phyloP scores from a whole-genome alignment of 805 yeast genomes.

The Brettanomyces sp. region DNA sequence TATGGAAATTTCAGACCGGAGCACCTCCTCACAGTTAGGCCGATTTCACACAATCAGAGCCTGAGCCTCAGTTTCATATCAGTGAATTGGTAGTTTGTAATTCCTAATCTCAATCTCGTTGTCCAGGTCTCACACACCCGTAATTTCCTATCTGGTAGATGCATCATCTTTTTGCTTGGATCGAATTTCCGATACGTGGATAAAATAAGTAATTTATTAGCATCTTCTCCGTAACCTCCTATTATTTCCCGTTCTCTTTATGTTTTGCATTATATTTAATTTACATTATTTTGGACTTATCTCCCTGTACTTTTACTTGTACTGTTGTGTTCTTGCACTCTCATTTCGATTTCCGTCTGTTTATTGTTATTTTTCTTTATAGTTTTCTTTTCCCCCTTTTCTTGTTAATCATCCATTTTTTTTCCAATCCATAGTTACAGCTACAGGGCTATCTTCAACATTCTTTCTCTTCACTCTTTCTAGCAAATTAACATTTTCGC shows the following conservation, averaged over 20 bases:
- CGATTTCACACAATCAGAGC: background rate
- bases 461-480: background rate
- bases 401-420: background rate
- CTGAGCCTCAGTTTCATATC: too few relatives aligned
- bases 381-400: background rate
- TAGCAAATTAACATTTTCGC: background rate
- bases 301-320: too few relatives aligned
- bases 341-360: background rate
- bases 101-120: too few relatives aligned
- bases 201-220: too few relatives aligned
- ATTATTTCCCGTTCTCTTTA: background rate
- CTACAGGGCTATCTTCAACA: too few relatives aligned
- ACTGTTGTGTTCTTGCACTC: too few relatives aligned
- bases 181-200: too few relatives aligned
- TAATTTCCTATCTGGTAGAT: background rate
- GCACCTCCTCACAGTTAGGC: too few relatives aligned
- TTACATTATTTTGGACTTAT: too few relatives aligned
- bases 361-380: background rate
- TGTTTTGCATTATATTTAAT: background rate
- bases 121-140: background rate
- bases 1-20: too few relatives aligned
- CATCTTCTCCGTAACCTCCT: too few relatives aligned
- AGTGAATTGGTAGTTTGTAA: too few relatives aligned
- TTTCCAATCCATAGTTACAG: background rate
- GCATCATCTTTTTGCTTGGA: background rate